Percentiles rank a stretch among this genome's conserved stretches.
Conservation (phyloP, 2,329 filamentous ascomycete species). For the Acrodontium crateriforme region DNA sequence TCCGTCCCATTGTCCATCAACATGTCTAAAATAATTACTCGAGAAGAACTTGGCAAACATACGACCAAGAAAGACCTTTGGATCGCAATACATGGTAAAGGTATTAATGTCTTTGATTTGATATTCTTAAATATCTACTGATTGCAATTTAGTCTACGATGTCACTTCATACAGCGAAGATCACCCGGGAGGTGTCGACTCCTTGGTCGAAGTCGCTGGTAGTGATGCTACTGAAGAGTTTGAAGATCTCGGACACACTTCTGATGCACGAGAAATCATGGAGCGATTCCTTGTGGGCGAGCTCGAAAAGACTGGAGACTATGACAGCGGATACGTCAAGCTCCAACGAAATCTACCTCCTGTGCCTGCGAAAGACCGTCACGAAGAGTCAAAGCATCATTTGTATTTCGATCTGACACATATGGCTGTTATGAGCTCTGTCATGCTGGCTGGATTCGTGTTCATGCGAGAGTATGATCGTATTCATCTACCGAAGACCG, state of each 20-base stretch:
- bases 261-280: slow-evolving; percentile 31
- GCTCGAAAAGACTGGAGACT: slow-evolving; percentile 12
- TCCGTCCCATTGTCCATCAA: no score
- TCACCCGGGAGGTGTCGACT: slow-evolving; percentile 87
- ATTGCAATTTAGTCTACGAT: slow-evolving; percentile 51
- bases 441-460: background rate
- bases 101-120: slow-evolving; percentile 1
- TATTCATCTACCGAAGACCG: no score
- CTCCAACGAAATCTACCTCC: background rate
- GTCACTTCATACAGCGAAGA: slow-evolving; percentile 88
- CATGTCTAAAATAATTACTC: no score
- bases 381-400: background rate
- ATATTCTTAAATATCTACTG: background rate
- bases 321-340: slow-evolving; percentile 1
- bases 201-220: slow-evolving; percentile 93
- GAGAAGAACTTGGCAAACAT: slow-evolving; percentile 91
- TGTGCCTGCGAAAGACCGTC: background rate
- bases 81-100: slow-evolving; percentile 83
- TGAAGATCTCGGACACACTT: slow-evolving; percentile 57
- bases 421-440: background rate
- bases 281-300: slow-evolving; percentile 24
- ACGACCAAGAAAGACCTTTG: slow-evolving; percentile 95
- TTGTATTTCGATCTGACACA: slow-evolving; percentile 1
- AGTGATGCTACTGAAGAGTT: slow-evolving; percentile 85
- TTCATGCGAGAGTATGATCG: no score